These are phyloP conservation scores for Gamsiella multidivaricata DNA, from an alignment of 192 early-diverging fungal species.

Conservation along the genomic window DNA sequence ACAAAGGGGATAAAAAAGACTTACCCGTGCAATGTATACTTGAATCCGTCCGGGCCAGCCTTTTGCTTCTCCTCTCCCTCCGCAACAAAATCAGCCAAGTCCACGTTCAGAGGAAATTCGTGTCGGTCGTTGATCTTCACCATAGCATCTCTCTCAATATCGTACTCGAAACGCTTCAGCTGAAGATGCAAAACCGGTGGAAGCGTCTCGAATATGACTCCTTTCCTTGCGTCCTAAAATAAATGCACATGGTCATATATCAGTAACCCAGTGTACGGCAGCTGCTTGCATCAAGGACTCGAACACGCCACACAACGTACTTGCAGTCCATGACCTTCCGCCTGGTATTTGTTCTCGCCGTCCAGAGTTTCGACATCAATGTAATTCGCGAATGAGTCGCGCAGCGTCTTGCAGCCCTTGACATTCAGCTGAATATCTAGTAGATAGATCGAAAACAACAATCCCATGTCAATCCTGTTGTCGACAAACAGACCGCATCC, in stretches of 20 bases:
- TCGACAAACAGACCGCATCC: no score
- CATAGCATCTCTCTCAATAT: constrained; percentile 87
- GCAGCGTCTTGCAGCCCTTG: constrained; percentile 88
- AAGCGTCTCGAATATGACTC: constrained; percentile 92
- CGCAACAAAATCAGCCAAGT: constrained; percentile 85
- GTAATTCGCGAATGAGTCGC: constrained; percentile 93
- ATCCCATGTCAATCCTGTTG: neutral
- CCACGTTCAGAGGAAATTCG: constrained; percentile 90
- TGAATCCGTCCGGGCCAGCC: constrained; percentile 61
- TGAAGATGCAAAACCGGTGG: constrained; percentile 97
- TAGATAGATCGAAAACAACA: neutral
- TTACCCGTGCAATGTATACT: constrained; percentile 90
- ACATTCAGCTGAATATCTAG: constrained; percentile 98
- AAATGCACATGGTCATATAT: neutral
- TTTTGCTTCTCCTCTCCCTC: constrained; percentile 70
- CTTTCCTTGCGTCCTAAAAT: constrained; percentile 87
- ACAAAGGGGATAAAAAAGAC: neutral
- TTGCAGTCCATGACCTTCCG: constrained; percentile 95
- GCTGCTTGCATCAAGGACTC: neutral
- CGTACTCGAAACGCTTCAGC: constrained; percentile 98
- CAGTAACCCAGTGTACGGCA: neutral
- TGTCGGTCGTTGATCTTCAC: constrained; percentile 99
- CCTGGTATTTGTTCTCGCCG: constrained; percentile 96
- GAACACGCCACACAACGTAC: constrained; percentile 6
- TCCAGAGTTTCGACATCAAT: constrained; percentile 91